Conservation (phyloP, 805 yeast species). For the Myxozyma melibiosi region DNA sequence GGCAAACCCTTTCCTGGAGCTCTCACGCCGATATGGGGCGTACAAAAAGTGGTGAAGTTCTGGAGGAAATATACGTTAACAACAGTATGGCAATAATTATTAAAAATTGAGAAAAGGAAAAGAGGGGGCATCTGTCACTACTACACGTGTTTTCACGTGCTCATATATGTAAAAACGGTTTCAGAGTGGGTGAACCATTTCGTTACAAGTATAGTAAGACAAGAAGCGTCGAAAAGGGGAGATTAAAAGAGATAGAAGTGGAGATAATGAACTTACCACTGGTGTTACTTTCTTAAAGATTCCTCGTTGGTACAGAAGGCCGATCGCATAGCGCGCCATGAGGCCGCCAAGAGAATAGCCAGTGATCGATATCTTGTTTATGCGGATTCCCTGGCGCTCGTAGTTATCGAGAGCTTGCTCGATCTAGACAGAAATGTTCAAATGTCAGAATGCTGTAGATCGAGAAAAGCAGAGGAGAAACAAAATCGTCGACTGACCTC, state of each 20-base stretch:
- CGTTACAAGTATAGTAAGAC: too few species aligned
- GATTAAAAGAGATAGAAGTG: too few species aligned
- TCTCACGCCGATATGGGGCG: conserved; percentile 70
- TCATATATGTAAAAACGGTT: too few species aligned
- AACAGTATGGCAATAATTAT: not conserved
- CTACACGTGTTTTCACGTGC: too few species aligned
- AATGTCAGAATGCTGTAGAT: not conserved
- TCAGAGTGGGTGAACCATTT: not conserved
- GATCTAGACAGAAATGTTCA: not conserved
- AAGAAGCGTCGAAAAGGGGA: too few species aligned
- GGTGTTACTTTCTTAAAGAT: conserved; percentile 60
- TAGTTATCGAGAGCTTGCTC: conserved; percentile 35
- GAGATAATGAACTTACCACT: conserved; percentile 37
- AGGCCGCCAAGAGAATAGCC: conserved; percentile 89
- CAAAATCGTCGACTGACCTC: conserved; percentile 51
- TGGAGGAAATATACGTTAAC: conserved; percentile 3
- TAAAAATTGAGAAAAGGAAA: not conserved
- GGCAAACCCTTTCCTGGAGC: conserved; percentile 43
- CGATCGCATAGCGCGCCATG: conserved; percentile 77
- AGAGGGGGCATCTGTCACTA: not conserved
- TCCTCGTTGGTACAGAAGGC: conserved; percentile 59
- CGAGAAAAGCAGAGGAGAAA: not conserved
- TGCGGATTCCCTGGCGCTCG: conserved; percentile 39
- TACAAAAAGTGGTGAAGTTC: conserved; percentile 61
- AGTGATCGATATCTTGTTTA: conserved; percentile 70